Base-by-base conservation (phyloP, 2,329 filamentous ascomycete genomes). In the Neospermospora avenae region DNA sequence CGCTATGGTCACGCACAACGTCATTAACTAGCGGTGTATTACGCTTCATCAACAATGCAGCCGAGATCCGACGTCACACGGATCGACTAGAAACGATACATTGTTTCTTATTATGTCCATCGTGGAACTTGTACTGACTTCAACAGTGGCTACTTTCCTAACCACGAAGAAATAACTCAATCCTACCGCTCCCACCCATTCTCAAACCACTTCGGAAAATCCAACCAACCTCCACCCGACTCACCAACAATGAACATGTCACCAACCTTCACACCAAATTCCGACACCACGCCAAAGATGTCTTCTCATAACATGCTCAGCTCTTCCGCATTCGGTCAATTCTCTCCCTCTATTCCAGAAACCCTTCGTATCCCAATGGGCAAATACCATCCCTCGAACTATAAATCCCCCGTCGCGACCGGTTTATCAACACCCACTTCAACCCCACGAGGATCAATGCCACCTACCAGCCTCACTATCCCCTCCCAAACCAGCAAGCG, bases 361-460 rank as follows among this genome's bases (percentile, higher is more conserved):
- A 44, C 62, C 20, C 58, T 71, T 13, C 25, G 37, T 72, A 72
- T 84, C 34, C 81, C 83, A 0, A 76, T 84, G 73, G 84, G 84
- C 24, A 86, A 86, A 72, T 87, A 86, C 67, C 85, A 86, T 60
- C 84, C 84, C 0, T 80, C 82, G 25, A 86, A 86, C 71, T 86
- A 84, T 66, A 81, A 84, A 65, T 75, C 53, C 74, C 60, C 60
- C 14, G 72, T 53, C 48, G 62, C 39, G 64, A 16, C 67, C 62
- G n/a, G 61, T 63, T n/a, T 63, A 69, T 49, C 64, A 7, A 62
- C 62, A 28, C 58, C 65, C 4, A 53, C 63, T 4, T 42, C 60
- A 13, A 44, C 58, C 8, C 55, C 62, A 14, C 48, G 61, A 31
- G 28, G 57, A n/a, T 71, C 42, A 60, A 68, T 45, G 58, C 73